Evolutionary conservation across 805 yeast genomes (phyloP).

Genomic region (Yamadazyma ubonensis): DNA sequence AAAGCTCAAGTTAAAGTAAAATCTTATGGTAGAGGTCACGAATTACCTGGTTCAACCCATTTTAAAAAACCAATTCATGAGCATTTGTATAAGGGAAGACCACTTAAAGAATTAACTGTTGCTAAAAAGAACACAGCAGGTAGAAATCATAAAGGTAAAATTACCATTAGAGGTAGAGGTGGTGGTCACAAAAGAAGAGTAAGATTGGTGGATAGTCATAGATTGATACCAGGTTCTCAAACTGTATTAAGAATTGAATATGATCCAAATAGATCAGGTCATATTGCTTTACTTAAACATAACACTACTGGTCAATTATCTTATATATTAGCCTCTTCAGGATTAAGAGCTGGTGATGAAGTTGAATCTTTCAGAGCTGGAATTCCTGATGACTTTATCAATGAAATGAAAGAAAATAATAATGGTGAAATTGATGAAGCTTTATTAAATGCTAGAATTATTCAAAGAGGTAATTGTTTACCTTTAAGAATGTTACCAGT

Average conservation of each 20-base stretch:
- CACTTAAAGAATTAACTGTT: slow-evolving; percentile 71
- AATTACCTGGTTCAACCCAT: slow-evolving; percentile 87
- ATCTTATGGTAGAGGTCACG: slow-evolving; percentile 64
- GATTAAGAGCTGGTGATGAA: slow-evolving; percentile 86
- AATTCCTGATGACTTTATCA: slow-evolving; percentile 68
- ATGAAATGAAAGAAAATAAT: slow-evolving; percentile 60
- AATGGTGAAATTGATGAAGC: slow-evolving; percentile 93
- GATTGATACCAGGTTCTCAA: slow-evolving; percentile 69
- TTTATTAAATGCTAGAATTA: slow-evolving; percentile 77
- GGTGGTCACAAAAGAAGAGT: slow-evolving; percentile 94
- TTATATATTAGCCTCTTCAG: slow-evolving; percentile 89
- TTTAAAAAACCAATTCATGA: slow-evolving; percentile 84
- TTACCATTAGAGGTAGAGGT: slow-evolving; percentile 92
- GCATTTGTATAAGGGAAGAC: slow-evolving; percentile 83
- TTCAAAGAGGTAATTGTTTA: slow-evolving; percentile 91
- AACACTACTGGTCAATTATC: slow-evolving; percentile 58
- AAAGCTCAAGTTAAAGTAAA: slow-evolving; percentile 71
- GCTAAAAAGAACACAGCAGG: slow-evolving; percentile 77
- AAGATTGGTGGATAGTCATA: slow-evolving; percentile 73
- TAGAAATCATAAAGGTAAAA: slow-evolving; percentile 82
- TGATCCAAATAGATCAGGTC: slow-evolving; percentile 93
- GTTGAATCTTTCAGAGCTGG: slow-evolving; percentile 91
- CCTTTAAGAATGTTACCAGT: slow-evolving; percentile 93
- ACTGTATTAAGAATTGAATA: slow-evolving; percentile 86
- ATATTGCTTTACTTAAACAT: slow-evolving; percentile 81